phyloP scores from a whole-genome alignment of 306 rosid genomes.

The Acacia acuminata region DNA sequence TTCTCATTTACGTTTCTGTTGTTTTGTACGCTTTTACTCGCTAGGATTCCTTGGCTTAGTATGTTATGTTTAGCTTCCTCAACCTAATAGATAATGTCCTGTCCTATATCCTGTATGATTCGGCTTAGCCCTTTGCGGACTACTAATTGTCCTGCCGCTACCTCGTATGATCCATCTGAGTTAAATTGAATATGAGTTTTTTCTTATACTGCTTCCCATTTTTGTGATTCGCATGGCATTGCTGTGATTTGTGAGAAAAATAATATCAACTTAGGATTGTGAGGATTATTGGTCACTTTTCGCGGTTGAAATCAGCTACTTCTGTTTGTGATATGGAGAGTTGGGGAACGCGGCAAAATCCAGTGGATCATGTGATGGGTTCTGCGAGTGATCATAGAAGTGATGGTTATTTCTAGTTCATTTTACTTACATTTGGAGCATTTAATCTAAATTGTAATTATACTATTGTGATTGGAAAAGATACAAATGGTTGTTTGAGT shows the following conservation, averaged over 20 bases:
- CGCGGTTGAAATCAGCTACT: neutral
- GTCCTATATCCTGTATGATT: neutral
- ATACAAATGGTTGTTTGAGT: neutral
- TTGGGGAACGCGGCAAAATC: neutral
- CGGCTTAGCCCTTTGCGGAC: neutral
- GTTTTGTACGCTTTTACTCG: conserved; percentile 77
- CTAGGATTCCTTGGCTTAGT: conserved; percentile 29
- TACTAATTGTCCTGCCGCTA: neutral
- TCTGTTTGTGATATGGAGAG: neutral
- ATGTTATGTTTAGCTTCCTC: neutral
- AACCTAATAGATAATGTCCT: neutral
- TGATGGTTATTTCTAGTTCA: neutral
- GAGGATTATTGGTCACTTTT: neutral
- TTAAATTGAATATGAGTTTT: neutral
- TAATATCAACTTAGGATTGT: neutral
- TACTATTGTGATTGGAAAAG: neutral
- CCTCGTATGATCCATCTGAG: neutral
- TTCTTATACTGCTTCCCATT: neutral
- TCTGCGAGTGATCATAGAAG: neutral
- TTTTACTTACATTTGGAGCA: neutral
- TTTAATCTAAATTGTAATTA: neutral
- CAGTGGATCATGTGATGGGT: neutral
- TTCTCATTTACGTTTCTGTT: conserved; percentile 49
- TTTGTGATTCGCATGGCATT: neutral
- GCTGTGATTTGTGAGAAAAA: neutral